Base-by-base conservation (phyloP, 108 stramenopile genomes). In the Cylindrotheca fusiformis region DNA sequence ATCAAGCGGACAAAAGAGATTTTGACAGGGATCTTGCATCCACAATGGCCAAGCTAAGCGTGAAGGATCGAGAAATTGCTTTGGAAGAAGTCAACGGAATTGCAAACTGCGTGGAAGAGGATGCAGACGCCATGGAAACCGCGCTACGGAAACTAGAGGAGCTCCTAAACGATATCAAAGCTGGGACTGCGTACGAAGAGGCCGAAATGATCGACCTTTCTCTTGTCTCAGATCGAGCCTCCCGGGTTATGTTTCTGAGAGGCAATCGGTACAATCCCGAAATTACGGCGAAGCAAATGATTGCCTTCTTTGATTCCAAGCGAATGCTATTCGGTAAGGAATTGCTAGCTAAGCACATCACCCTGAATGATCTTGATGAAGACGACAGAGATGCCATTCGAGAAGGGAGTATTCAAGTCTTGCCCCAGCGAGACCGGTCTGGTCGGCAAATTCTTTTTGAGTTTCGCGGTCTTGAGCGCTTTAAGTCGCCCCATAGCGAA, bases 191-290 rank as follows among this genome's bases (percentile, higher is more conserved):
- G 10, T 41, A 41, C 36, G 36, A 41, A 41, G 14, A 6, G 14
- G 36, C 36, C 6, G 36, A 41, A 41, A 10, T 14, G 10, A 41
- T 41, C 10, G 36, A 41, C 14, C 36, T 14, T 10, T 6, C 6
- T 14, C 36, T 10, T 41, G 36, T 41, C 6, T 14, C 6, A 41
- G 31, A 58, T 50, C 26, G 25, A 18, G 32, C 32, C 12, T 57
- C 50, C 18, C 56, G 17, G n/a, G 20, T 50, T 20, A 32, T 67
- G 33, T 58, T 67, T 67, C 55, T 67, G 12, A 24, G 54, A 28
- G 4, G 52, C 1, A 32, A 58, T 2, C 21, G 24, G 0, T 63
- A 32, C 25, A 24, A 52, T 2, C 27, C 32, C n/a, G 17, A 4
- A 33, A 24, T 10, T 5, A 51, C 63, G 6, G 20, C 49, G 22